phyloP scores from a whole-genome alignment of 805 yeast species.

The Sugiyamaella lignohabitans region DNA sequence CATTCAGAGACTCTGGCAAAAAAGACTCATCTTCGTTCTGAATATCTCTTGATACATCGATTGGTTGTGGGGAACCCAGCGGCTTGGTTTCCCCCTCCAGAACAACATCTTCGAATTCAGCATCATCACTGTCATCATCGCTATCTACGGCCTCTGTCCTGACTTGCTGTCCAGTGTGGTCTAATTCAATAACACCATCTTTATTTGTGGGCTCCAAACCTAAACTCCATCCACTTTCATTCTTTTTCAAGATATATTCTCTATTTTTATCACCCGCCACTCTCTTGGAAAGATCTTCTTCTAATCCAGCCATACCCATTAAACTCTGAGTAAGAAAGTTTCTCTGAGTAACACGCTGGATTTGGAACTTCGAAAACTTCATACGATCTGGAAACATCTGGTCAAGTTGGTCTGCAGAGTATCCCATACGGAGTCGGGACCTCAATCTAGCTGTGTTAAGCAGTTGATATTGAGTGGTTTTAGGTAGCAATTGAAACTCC shows the following conservation, averaged over 20 bases:
- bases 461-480: conserved; percentile 81
- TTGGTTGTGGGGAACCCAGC: no score
- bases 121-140: conserved; percentile 41
- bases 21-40: neutral
- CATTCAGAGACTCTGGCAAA: conserved; percentile 18
- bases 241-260: conserved; percentile 66
- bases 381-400: conserved; percentile 72
- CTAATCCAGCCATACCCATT: conserved; percentile 79
- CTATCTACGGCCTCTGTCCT: no score
- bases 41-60: neutral
- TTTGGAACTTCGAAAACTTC: conserved; percentile 90
- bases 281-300: conserved; percentile 37
- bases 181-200: conserved; percentile 18
- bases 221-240: conserved; percentile 79
- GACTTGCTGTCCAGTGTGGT: conserved; percentile 26
- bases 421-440: conserved; percentile 93
- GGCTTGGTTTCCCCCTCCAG: conserved; percentile 22
- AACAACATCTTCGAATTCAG: conserved; percentile 70
- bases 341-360: conserved; percentile 85
- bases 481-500: conserved; percentile 71
- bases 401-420: conserved; percentile 80
- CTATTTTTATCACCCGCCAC: conserved; percentile 77
- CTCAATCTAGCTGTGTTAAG: conserved; percentile 74
- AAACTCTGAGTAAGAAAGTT: conserved; percentile 83
- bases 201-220: no score